phyloP scores from a whole-genome alignment of 2,329 filamentous ascomycete genomes.

The Colletotrichum sp. region DNA sequence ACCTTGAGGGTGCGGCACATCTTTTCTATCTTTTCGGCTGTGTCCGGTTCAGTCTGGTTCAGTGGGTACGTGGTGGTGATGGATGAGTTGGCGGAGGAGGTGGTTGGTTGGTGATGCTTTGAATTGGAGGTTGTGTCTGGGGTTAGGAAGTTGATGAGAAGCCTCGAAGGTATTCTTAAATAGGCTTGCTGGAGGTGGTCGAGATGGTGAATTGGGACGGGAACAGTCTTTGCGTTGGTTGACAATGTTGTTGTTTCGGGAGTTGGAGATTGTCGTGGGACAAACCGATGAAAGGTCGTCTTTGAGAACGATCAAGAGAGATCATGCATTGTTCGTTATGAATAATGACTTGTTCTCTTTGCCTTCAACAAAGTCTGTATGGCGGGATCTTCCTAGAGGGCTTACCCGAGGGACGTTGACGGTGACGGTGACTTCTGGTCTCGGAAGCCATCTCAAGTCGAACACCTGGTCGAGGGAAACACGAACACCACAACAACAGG shows the following conservation, averaged over 20 bases:
- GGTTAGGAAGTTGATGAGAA: too few species aligned
- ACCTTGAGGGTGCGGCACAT: neutral
- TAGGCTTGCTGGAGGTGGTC: neutral
- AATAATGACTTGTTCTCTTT: neutral
- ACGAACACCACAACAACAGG: fast-evolving
- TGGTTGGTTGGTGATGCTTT: neutral
- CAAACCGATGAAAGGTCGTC: neutral
- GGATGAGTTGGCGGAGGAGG: neutral
- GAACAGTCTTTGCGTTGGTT: neutral
- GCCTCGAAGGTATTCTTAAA: neutral
- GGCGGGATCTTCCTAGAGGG: neutral
- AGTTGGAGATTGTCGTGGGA: neutral
- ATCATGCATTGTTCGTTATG: neutral
- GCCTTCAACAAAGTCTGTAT: fast-evolving
- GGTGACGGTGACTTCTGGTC: neutral
- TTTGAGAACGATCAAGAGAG: neutral
- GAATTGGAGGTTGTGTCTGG: neutral
- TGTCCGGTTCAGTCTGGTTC: too few species aligned
- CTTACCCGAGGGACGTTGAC: neutral
- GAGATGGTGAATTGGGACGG: neutral
- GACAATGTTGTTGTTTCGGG: fast-evolving
- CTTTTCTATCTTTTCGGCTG: neutral
- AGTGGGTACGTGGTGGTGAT: neutral
- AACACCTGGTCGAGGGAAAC: neutral
- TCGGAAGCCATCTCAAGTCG: too few species aligned